phyloP scores from a whole-genome alignment of 495 filamentous ascomycete genomes.

The Sordaria brevicollis region DNA sequence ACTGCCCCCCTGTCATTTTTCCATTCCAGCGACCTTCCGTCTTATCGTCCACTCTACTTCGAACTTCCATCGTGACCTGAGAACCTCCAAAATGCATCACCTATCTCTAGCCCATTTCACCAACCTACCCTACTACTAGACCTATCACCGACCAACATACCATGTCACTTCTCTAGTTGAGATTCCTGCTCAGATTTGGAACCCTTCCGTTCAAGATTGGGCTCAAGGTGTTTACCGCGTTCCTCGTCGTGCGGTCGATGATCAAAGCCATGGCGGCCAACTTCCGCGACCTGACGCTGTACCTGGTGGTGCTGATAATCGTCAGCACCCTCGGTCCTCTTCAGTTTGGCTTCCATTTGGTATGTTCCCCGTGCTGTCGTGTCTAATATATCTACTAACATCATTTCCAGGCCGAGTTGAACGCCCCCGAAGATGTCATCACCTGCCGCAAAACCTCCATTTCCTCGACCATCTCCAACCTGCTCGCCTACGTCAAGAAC shows the following conservation, averaged over 20 bases:
- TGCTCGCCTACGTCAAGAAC: conserved; percentile 16
- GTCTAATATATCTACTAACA: conserved; percentile 11
- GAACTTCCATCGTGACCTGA: background rate
- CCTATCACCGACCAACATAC: background rate
- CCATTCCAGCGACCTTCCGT: background rate
- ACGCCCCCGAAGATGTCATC: conserved; percentile 84
- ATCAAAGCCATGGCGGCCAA: conserved; percentile 21
- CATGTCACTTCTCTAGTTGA: background rate
- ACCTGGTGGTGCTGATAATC: conserved; percentile 53
- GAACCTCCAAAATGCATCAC: background rate
- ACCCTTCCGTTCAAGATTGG: background rate
- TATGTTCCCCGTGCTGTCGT: conserved; percentile 27
- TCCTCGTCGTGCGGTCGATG: background rate
- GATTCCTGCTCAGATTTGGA: background rate
- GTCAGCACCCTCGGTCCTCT: conserved; percentile 69
- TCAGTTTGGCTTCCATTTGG: conserved; percentile 91
- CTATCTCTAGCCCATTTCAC: background rate
- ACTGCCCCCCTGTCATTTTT: background rate
- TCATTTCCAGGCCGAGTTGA: conserved; percentile 68
- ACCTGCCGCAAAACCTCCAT: conserved; percentile 62
- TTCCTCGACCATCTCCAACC: conserved; percentile 24
- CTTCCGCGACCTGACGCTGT: conserved; percentile 44
- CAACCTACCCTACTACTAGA: background rate
- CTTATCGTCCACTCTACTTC: background rate
- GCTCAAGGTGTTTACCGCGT: background rate